Evolutionary conservation across 805 yeast genomes (phyloP).

Genomic region (Hemisphaericaspora nanyangensis): DNA sequence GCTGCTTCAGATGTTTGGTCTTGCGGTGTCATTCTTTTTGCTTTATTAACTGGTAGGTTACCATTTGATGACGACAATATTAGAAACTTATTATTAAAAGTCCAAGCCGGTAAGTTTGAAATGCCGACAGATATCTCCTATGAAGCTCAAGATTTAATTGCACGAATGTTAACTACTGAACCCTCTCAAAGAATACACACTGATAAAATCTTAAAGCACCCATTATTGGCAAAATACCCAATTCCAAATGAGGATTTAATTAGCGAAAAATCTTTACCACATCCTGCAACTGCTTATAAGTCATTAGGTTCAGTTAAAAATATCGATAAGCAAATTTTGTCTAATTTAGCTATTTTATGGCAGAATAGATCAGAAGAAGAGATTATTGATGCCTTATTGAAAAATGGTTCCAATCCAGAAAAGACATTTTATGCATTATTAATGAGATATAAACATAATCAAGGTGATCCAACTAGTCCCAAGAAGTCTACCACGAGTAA

Average conservation of each 20-base stretch:
- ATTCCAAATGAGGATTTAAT: slow-evolving; percentile 42
- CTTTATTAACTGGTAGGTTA: slow-evolving; percentile 72
- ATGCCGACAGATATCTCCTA: slow-evolving; percentile 59
- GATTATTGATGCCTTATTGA: slow-evolving; percentile 32
- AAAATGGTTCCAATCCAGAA: slow-evolving; percentile 40
- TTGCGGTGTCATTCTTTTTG: slow-evolving; percentile 79
- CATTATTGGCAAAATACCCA: slow-evolving; percentile 51
- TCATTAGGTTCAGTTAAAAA: slow-evolving; percentile 46
- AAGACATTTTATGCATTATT: slow-evolving; percentile 45
- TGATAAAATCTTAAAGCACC: slow-evolving; percentile 57
- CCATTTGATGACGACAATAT: slow-evolving; percentile 85
- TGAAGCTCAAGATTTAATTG: slow-evolving; percentile 67
- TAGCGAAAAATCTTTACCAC: slow-evolving; percentile 47
- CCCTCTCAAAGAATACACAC: slow-evolving; percentile 73
- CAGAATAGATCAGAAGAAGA: slow-evolving; percentile 47
- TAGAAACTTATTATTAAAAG: slow-evolving; percentile 64
- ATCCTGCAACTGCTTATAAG: slow-evolving; percentile 50
- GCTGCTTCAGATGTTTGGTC: slow-evolving; percentile 88
- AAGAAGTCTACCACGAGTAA: slow-evolving; percentile 5
- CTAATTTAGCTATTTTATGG: slow-evolving; percentile 56
- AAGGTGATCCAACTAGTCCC: slow-evolving; percentile 9
- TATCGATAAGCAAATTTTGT: slow-evolving; percentile 51
- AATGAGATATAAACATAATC: slow-evolving; percentile 38
- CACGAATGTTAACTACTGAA: slow-evolving; percentile 62
- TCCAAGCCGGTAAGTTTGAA: slow-evolving; percentile 69